Evolutionary conservation across 768 basidiomycete species (phyloP).

Genomic region (Harrya chromipes): DNA sequence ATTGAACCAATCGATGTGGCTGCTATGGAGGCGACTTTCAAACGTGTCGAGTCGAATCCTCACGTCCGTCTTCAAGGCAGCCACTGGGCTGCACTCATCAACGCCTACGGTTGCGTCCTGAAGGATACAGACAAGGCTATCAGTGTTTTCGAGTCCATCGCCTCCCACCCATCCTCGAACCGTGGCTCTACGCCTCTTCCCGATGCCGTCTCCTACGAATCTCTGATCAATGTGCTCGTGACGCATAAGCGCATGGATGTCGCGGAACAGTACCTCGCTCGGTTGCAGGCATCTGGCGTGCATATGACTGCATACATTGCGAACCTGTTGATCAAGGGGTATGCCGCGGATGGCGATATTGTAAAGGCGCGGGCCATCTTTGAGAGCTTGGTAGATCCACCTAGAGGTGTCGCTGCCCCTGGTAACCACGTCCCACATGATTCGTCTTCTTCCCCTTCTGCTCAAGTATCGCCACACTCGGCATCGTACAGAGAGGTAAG

Average conservation of each 20-base stretch:
- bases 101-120: constrained; percentile 78
- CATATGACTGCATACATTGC: constrained; percentile 96
- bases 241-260: constrained; percentile 77
- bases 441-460: constrained; percentile 29
- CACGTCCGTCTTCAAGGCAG: constrained; percentile 40
- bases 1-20: constrained; percentile 77
- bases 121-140: constrained; percentile 79
- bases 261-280: constrained; percentile 60
- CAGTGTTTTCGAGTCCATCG: constrained; percentile 72
- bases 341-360: constrained; percentile 66
- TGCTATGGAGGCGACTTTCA: constrained; percentile 71
- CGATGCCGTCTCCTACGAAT: constrained; percentile 87
- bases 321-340: constrained; percentile 60
- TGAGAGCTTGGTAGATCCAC: constrained; percentile 74
- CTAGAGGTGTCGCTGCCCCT: constrained; percentile 80
- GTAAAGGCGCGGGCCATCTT: constrained; percentile 75
- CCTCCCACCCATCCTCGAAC: constrained; percentile 45
- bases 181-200: constrained; percentile 39
- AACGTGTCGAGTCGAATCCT: constrained; percentile 46
- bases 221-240: constrained; percentile 83
- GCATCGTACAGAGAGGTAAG: constrained; percentile 35
- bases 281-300: constrained; percentile 59
- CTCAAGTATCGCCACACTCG: constrained; percentile 37
- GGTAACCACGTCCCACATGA: constrained; percentile 83
- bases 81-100: constrained; percentile 85